Evolutionary conservation across 2,329 filamentous ascomycete species (phyloP), one percentile per base, ranked within the genome.

Genomic region (Mollisia scopiformis): DNA sequence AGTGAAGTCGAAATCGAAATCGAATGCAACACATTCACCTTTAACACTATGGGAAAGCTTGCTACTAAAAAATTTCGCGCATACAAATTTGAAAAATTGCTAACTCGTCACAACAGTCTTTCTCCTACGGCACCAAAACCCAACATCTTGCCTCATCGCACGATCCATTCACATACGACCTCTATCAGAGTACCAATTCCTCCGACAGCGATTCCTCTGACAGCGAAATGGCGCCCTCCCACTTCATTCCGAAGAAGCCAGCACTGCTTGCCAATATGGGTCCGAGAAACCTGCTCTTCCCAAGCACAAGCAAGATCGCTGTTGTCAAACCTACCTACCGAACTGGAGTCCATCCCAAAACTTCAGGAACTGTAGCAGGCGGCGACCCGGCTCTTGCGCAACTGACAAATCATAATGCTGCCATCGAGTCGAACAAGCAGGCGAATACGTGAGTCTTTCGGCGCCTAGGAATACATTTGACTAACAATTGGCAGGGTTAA

Each of bases 171-270:
- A 76, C 81, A 30, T 82, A 82, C 74, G 85, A 88, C 58, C 75
- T 88, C 27, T 88, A 82, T 72, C 77, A 76, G 65, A 81, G 81
- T 28, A 78, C 79, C 62, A 79, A 78, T 66, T 72, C 86, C 25
- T 78, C 82, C 27, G 75, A 80, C n/a, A 79, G 82, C 23, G 81
- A 81, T 69, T 81, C 80, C 74, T 87, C 25, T 80, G 84, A 69
- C 75, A 43, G 56, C 35, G 27, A 61, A 11, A 66, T 64, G n/a
- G n/a, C n/a, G 62, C n/a, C 57, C 23, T 62, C 43, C 43, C 58
- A 55, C n/a, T 52, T 37, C 27, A 47, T 47, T 28, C 6, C 25
- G 28, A 43, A 55, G 43, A 19, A 66, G 59, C 27, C 23, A 33
- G 8, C 7, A 30, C 16, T 23, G 43, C 13, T 56, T 47, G 35